Evolutionary conservation across 2,329 filamentous ascomycete genomes (phyloP), one percentile per base, ranked within the genome.

Genomic region (Didymellaceae sp.): DNA sequence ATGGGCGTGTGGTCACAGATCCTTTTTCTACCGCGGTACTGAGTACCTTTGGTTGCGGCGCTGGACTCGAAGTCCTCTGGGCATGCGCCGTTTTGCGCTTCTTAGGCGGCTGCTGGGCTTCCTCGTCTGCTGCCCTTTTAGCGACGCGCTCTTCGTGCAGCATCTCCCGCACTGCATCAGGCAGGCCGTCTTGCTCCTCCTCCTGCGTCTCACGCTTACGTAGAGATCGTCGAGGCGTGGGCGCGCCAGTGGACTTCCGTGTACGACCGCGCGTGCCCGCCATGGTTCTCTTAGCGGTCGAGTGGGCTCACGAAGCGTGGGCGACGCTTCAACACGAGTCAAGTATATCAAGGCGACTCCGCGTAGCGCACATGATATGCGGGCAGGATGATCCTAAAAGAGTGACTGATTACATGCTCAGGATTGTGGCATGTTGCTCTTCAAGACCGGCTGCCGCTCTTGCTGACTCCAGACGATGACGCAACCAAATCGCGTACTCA

Each of bases 81-180:
- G 37, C 38, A 30, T 33, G 52, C 32, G 58, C 61, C 14, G 62
- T 69, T 58, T 61, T 70, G 41, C 63, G 66, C 53, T 66, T 73
- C 63, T 77, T 78, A 43, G 73, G 52, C 22, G 74, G 75, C 22
- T 57, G 61, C n/a, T 70, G 61, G 43, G 66, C 62, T 21, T 70
- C 63, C 21, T 71, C 62, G 11, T 57, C 50, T 13, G 55, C 59
- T 31, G 66, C 61, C 39, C 64, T 55, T 13, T 66, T 55, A 30
- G 74, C 67, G 5, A 41, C 42, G 16, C 70, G 58, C 38, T 74
- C 72, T 43, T 79, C 77, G 25, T 67, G 65, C 20, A 80, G 64
- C 75, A 80, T 73, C 31, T 79, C 77, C 35, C 70, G 71, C 55
- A 77, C 79, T 2, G 79, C 69, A 42, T 73, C 71, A 10, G 76